These are phyloP conservation scores for Waltergamsia citrina DNA, from an alignment of 2,329 filamentous ascomycete species.

Conservation along the genomic window DNA sequence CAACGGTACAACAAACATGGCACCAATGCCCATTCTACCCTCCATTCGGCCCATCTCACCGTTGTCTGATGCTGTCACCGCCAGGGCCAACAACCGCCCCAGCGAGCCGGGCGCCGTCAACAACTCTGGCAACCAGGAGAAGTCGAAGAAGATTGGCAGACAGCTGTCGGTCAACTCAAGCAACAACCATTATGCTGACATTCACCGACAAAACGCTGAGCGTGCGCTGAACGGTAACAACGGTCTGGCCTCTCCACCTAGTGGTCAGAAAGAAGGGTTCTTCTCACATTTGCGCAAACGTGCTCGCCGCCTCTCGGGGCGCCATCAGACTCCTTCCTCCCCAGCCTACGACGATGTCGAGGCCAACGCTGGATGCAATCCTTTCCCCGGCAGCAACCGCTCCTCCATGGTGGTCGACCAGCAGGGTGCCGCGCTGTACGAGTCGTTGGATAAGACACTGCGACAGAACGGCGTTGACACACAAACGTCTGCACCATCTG, in stretches of 20 bases:
- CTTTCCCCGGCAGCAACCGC: slow-evolving; percentile 64
- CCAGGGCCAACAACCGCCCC: slow-evolving; percentile 68
- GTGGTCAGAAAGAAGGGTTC: slow-evolving; percentile 86
- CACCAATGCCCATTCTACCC: slow-evolving; percentile 91
- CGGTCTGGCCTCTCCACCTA: slow-evolving; percentile 66
- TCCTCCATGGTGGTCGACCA: slow-evolving; percentile 74
- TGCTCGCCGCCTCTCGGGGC: slow-evolving; percentile 82
- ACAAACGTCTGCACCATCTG: slow-evolving; percentile 11
- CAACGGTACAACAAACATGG: slow-evolving; percentile 56
- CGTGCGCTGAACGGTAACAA: slow-evolving; percentile 76
- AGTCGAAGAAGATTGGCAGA: slow-evolving; percentile 86
- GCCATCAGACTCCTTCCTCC: slow-evolving; percentile 74
- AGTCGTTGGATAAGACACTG: slow-evolving; percentile 50
- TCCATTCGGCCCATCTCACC: slow-evolving; percentile 93
- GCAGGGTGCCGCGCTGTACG: slow-evolving; percentile 44
- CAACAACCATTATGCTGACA: slow-evolving; percentile 85
- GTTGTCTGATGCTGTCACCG: slow-evolving; percentile 87
- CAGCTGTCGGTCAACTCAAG: slow-evolving; percentile 88
- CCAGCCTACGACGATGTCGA: slow-evolving; percentile 80
- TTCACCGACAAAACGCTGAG: slow-evolving; percentile 86
- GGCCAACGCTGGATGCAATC: slow-evolving; percentile 82
- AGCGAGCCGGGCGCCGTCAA: slow-evolving; percentile 20
- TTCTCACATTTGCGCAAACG: slow-evolving; percentile 95
- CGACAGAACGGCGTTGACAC: slow-evolving; percentile 40
- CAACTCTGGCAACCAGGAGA: too few species aligned